These are phyloP conservation scores for Patellifolia procumbens DNA, from an alignment of 179 eudicot genomes.

Conservation along the genomic window DNA sequence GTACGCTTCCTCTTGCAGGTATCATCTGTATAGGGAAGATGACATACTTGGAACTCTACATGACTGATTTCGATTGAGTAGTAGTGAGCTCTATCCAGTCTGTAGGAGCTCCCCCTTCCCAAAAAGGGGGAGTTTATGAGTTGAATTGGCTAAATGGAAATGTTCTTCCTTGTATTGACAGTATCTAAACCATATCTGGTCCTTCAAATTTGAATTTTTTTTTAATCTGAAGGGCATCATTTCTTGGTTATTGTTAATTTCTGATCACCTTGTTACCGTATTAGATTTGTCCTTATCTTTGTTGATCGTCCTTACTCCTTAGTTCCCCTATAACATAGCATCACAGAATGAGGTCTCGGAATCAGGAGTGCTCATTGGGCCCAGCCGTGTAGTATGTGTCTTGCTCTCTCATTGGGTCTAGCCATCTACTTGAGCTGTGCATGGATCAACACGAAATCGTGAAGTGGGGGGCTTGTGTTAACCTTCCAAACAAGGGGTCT, in stretches of 20 bases:
- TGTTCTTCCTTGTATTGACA: not conserved
- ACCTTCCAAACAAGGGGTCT: no score
- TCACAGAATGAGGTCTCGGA: no score
- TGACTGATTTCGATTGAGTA: slow-evolving; percentile 37
- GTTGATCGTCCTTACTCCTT: no score
- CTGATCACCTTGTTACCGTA: not conserved
- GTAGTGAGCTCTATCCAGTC: no score
- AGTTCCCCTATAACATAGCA: no score
- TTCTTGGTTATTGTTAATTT: not conserved
- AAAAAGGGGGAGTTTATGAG: not conserved
- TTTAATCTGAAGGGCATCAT: not conserved
- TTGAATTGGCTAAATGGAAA: not conserved
- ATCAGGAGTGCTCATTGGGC: no score
- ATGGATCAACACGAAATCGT: no score
- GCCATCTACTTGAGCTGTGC: no score
- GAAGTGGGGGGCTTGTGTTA: no score
- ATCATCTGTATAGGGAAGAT: slow-evolving; percentile 68
- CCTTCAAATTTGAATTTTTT: not conserved
- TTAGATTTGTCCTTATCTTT: not conserved
- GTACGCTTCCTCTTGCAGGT: slow-evolving; percentile 41
- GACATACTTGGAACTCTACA: slow-evolving; percentile 80
- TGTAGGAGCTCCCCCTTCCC: not conserved
- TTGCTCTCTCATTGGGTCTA: no score
- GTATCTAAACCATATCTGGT: not conserved
- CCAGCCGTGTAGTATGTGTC: no score